Base-by-base conservation (phyloP, 306 rosid species). In the Cucurbita pepo region DNA sequence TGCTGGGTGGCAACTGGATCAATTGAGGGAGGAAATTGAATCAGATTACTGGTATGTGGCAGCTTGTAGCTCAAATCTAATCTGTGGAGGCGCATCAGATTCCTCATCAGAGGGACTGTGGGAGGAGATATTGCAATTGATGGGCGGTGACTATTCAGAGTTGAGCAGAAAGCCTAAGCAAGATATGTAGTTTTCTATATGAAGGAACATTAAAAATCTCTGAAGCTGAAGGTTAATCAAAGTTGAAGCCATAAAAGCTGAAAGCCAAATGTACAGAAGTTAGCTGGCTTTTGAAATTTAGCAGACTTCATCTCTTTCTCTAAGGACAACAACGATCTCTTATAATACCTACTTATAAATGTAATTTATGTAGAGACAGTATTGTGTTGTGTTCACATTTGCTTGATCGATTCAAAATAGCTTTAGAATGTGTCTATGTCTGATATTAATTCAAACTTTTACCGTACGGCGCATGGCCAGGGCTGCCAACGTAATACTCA, bases 1-100 rank as follows among this genome's bases (percentile, higher is more conserved):
- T 78, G 96, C 99, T n/a, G 99, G 99, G 80, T 95, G 99, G 99
- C 95, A 91, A 80, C 79, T 85, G 74, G 96, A 95, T 79, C 99
- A 91, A 77, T 72, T 95, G 95, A 78, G 88, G 77, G 97, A 91
- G 76, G 99, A 95, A 86, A 95, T 95, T 50, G 95, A 89, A 69
- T 86, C 96, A 10, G 81, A 95, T 78, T 95, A 89, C 80, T 95
- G 99, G 99, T 66, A 87, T 71, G 99, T 91, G 37, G 97, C 97
- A 78, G 96, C 99, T 34, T 91, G 99, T 81, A 91, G 99, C 90
- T 88, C 96, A 18, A 86, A 86, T 82, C 82, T 95, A 84, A 87
- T 95, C 6, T 69, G 75, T 45, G 86, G 80, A 72, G 82, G 79
- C 78, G 77, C 83, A 60, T 79, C 88, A 15, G 90, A 83, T 74